phyloP scores from a whole-genome alignment of 805 yeast species.

The Saturnispora saitoi region DNA sequence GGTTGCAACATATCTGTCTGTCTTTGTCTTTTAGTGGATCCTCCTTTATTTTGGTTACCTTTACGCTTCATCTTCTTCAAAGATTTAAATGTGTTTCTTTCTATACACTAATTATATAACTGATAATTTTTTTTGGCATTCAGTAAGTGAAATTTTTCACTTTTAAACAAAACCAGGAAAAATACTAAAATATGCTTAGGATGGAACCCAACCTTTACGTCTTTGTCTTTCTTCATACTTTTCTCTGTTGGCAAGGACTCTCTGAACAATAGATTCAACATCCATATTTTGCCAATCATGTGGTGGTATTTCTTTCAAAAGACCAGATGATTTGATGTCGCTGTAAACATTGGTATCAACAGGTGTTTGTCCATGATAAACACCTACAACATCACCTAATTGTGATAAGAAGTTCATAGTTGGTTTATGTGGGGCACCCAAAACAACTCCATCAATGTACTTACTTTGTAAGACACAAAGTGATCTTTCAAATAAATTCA shows the following conservation, averaged over 20 bases:
- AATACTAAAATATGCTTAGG: not conserved
- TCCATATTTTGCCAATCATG: constrained; percentile 61
- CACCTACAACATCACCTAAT: constrained; percentile 30
- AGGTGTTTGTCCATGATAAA: constrained; percentile 43
- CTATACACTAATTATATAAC: constrained; percentile 14
- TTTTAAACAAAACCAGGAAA: too few relatives aligned
- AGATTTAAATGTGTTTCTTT: not conserved
- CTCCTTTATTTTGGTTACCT: constrained; percentile 8
- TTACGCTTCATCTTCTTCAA: constrained; percentile 11
- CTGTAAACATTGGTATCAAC: constrained; percentile 19
- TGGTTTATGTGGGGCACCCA: constrained; percentile 59
- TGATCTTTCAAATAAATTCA: constrained; percentile 81
- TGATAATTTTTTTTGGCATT: constrained; percentile 12
- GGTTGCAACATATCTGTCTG: constrained; percentile 57
- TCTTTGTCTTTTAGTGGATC: constrained; percentile 34
- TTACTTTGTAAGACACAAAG: constrained; percentile 83
- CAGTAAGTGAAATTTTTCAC: not conserved
- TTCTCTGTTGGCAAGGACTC: constrained; percentile 62
- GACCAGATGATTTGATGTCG: constrained; percentile 22
- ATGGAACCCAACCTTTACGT: constrained; percentile 49
- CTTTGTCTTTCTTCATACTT: constrained; percentile 81
- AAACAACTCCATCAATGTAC: constrained; percentile 69
- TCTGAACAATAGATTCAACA: constrained; percentile 59
- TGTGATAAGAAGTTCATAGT: constrained; percentile 30
- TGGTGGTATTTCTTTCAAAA: constrained; percentile 36